Percentiles rank a stretch among this genome's conserved stretches.
These are phyloP conservation scores for Hexamita inflata DNA, from an alignment of 208 protist species.

Conservation along the genomic window DNA sequence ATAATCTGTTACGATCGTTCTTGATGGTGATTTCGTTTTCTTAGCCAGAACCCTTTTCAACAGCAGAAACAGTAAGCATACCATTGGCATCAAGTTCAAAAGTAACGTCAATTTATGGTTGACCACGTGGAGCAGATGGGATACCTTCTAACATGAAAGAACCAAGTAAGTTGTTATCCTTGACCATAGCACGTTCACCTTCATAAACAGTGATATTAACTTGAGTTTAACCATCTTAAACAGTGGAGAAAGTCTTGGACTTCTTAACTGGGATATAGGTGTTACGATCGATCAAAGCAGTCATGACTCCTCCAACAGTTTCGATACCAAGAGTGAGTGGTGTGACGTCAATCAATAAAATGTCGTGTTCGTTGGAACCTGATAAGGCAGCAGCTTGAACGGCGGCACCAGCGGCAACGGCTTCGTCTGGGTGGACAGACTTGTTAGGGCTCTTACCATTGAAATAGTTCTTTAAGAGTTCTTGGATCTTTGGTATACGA, in stretches of 20 bases:
- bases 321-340: slow-evolving; percentile 93
- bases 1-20: slow-evolving; percentile 48
- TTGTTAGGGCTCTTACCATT: slow-evolving; percentile 36
- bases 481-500: slow-evolving; percentile 36
- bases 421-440: slow-evolving; percentile 43
- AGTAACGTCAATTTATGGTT: slow-evolving; percentile 70
- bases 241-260: slow-evolving; percentile 71
- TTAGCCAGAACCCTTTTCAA: slow-evolving; percentile 73
- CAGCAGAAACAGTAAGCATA: slow-evolving; percentile 83
- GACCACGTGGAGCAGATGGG: slow-evolving; percentile 49
- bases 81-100: slow-evolving; percentile 89
- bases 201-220: slow-evolving; percentile 82
- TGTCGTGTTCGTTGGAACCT: slow-evolving; percentile 64
- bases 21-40: slow-evolving; percentile 71
- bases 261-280: slow-evolving; percentile 40
- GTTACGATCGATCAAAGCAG: slow-evolving; percentile 37
- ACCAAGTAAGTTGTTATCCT: slow-evolving; percentile 85
- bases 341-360: slow-evolving; percentile 90
- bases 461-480: slow-evolving; percentile 31
- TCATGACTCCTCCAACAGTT: slow-evolving; percentile 82
- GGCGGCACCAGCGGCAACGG: slow-evolving; percentile 36
- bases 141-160: slow-evolving; percentile 91
- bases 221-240: slow-evolving; percentile 64
- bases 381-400: slow-evolving; percentile 34
- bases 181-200: slow-evolving; percentile 86